Base-by-base conservation (phyloP, 179 eudicot species). In the Patellifolia procumbens region DNA sequence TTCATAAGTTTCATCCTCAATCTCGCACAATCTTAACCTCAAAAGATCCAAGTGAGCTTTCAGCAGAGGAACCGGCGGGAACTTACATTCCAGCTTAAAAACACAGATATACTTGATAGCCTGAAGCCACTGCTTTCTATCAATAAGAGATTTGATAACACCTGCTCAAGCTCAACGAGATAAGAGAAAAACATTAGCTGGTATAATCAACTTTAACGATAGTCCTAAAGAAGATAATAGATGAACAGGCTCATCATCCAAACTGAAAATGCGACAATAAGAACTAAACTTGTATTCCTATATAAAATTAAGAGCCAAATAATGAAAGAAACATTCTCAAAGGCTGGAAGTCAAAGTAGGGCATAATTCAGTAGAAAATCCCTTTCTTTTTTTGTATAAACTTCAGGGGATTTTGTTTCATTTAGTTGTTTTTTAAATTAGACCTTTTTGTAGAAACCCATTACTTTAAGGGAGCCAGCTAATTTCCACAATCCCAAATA, bases 11-110 rank as follows among this genome's bases (percentile, higher is more conserved):
- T 26, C 35, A 2, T 31, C 39, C 60, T 58, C 45, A 39, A 2
- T 80, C 43, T 72, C 65, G 15, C 39, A 43, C 20, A 69, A 70
- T 8, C 8, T 77, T 10, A 37, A 20, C 74, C 22, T 66, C 24
- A 73, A 8, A 49, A 13, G 10, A 11, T 72, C 74, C 83, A 81
- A 26, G 37, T 81, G 80, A 19, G 61, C 56, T 72, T 73, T 17
- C 39, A 81, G 59, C 48, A 81, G 68, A 31, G 81, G 81, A 26
- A 72, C 70, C 1, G 37, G 74, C 7, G 71, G 78, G 13, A 76
- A 81, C 66, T 26, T 52, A 48, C 11, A 0, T 73, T 81, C 80
- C 74, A 76, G 53, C 74, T 73, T 76, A 45, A 81, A 76, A 10
- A 39, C 39, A 51, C 74, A 76, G 34, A 81, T 77, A 42, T 42